These are phyloP conservation scores for Hypoxylon trugodes DNA, from an alignment of 495 filamentous ascomycete species.

Conservation along the genomic window DNA sequence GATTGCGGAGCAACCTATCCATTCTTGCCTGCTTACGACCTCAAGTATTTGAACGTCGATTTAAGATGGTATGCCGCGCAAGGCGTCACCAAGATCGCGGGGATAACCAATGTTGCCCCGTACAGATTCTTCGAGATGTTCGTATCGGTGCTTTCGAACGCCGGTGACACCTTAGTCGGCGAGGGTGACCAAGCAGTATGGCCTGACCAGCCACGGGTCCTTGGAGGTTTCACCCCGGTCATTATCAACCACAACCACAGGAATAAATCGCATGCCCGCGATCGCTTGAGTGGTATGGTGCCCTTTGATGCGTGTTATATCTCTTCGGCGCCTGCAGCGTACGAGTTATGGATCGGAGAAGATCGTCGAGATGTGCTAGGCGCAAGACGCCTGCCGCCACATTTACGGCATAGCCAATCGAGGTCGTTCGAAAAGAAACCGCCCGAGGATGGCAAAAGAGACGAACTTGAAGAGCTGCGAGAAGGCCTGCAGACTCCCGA, in stretches of 20 bases:
- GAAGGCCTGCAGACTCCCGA: slow-evolving; percentile 34
- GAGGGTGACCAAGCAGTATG: slow-evolving; percentile 33
- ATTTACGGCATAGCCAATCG: slow-evolving; percentile 37
- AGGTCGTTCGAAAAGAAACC: slow-evolving; percentile 1
- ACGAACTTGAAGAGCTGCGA: slow-evolving; percentile 26
- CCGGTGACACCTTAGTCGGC: slow-evolving; percentile 33
- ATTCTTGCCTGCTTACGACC: slow-evolving; percentile 46
- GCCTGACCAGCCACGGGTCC: slow-evolving; percentile 26
- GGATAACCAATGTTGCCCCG: slow-evolving; percentile 24
- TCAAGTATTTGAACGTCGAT: slow-evolving; percentile 47
- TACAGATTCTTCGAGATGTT: slow-evolving; percentile 53
- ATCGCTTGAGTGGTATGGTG: slow-evolving; percentile 54
- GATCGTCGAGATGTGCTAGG: slow-evolving; percentile 57
- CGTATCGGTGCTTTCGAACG: slow-evolving; percentile 41
- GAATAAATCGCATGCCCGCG: neutral
- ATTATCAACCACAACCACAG: neutral
- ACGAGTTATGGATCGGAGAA: slow-evolving; percentile 52
- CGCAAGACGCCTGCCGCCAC: slow-evolving; percentile 50
- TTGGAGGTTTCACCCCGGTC: slow-evolving; percentile 41
- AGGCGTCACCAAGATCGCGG: slow-evolving; percentile 33
- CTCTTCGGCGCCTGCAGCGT: slow-evolving; percentile 49
- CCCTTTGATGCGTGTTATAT: slow-evolving; percentile 55
- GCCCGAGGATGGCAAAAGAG: too few relatives aligned
- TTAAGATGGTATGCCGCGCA: slow-evolving; percentile 50
- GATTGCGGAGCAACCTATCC: slow-evolving; percentile 58